Evolutionary conservation across 2,329 filamentous ascomycete species (phyloP), one percentile per base, ranked within the genome.

Genomic region (Cladobotryum mycophilum): DNA sequence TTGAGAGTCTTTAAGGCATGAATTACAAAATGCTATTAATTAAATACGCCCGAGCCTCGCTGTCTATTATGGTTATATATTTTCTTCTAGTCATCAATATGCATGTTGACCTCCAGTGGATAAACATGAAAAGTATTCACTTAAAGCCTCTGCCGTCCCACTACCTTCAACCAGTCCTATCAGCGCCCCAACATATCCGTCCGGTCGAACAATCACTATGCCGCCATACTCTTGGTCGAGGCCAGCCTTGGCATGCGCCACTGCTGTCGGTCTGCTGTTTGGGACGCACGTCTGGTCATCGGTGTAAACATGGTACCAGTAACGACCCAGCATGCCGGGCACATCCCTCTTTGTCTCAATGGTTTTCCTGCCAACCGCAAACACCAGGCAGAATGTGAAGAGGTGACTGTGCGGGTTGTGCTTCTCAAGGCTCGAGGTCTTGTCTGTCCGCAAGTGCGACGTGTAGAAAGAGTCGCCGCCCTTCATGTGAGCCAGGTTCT

Each of bases 221-320:
- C 86, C 89, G 11, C 89, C 89, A 54, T 73, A 78, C 55, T 87
- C 81, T 61, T 85, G 74, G 56, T 86, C 79, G 20, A 96, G 67
- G 0, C 91, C 91, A 76, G 95, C 86, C 76, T 95, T 96, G 40
- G 85, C 83, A 67, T 96, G 91, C 4, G 89, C 89, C 3, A 88
- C 77, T 5, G 85, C 89, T 58, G 75, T 76, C 1, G 87, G 85
- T 18, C 85, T 74, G 0, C 86, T 82, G 1, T 89, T 84, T 7
- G 81, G 76, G 41, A 78, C 74, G 64, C 93, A 88, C 72, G 80
- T 84, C 44, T 86, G 76, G 67, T 96, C 89, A 61, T 96, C 91
- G 1, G 89, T 87, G 61, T 95, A 96, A 36, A 96, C 76, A 60
- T 93, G 86, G 60, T 90, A 85, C 45, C 84, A 76, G 67, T 96